Evolutionary conservation across 805 yeast species (phyloP).

Genomic region (Lachancea sp.): DNA sequence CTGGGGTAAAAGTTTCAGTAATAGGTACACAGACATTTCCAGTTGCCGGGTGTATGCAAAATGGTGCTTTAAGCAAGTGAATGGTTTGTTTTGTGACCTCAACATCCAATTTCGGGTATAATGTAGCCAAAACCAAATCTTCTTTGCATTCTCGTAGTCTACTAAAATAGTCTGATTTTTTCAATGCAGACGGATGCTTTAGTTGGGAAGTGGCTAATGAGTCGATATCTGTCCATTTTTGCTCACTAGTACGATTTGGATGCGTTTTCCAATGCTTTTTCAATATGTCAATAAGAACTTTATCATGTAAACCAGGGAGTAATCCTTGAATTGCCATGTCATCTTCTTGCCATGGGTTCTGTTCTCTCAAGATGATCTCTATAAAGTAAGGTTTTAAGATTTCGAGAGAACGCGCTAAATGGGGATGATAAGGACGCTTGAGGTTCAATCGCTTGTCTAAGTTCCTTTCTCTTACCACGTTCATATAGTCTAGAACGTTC

Average conservation of each 20-base stretch:
- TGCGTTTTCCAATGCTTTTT: conserved; percentile 51
- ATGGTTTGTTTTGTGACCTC: conserved; percentile 86
- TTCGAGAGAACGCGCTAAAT: conserved; percentile 66
- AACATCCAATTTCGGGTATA: conserved; percentile 89
- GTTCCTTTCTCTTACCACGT: conserved; percentile 54
- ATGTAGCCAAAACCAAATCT: conserved; percentile 69
- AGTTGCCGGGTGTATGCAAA: conserved; percentile 94
- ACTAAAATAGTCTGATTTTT: conserved; percentile 34
- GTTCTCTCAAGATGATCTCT: conserved; percentile 64
- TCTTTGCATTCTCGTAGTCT: conserved; percentile 64
- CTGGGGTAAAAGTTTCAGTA: conserved; percentile 55
- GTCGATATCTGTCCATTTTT: conserved; percentile 78
- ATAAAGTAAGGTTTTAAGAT: conserved; percentile 58
- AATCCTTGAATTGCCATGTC: conserved; percentile 51
- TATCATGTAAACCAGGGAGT: conserved; percentile 57
- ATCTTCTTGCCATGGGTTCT: conserved; percentile 75
- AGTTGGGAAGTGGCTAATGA: conserved; percentile 36
- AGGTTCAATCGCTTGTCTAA: conserved; percentile 44
- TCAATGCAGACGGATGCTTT: conserved; percentile 13
- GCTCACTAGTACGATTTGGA: conserved; percentile 46
- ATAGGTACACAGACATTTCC: conserved; percentile 93
- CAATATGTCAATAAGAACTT: conserved; percentile 46
- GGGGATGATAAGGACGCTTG: conserved; percentile 86
- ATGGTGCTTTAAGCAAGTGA: conserved; percentile 92
- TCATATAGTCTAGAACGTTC: conserved; percentile 78